phyloP scores from a whole-genome alignment of 2,329 filamentous ascomycete species.

The Botryotinia calthae region DNA sequence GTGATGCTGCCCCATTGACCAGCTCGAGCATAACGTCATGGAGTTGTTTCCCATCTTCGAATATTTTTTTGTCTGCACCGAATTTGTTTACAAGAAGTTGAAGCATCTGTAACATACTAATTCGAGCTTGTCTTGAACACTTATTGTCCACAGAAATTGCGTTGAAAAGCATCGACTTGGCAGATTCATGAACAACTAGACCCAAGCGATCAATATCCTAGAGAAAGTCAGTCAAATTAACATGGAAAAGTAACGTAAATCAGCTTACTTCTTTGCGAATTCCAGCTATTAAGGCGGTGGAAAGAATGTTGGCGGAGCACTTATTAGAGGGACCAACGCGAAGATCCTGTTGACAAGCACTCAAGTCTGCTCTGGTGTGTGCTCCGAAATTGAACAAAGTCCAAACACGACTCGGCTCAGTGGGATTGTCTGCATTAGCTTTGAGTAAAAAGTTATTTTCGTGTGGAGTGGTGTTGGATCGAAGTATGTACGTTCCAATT shows the following conservation, averaged over 20 bases:
- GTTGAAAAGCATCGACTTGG: constrained; percentile 31
- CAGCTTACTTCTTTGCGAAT: constrained; percentile 29
- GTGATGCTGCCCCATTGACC: constrained; percentile 12
- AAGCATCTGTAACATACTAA: constrained; percentile 31
- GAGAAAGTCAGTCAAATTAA: constrained; percentile 20
- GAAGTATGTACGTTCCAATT: constrained; percentile 27
- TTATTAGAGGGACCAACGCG: constrained; percentile 15
- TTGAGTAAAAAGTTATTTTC: constrained; percentile 25
- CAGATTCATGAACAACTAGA: constrained; percentile 27
- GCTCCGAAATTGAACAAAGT: constrained; percentile 19
- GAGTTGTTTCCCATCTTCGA: constrained; percentile 17
- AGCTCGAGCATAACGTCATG: constrained; percentile 26
- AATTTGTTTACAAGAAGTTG: constrained; percentile 39
- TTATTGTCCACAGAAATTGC: constrained; percentile 23
- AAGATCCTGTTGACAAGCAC: constrained; percentile 16
- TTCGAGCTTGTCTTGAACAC: constrained; percentile 24
- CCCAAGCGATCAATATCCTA: constrained; percentile 22
- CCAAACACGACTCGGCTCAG: constrained; percentile 19
- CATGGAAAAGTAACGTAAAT: not conserved
- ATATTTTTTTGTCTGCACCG: constrained; percentile 23
- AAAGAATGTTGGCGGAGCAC: constrained; percentile 20
- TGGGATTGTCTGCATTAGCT: constrained; percentile 9
- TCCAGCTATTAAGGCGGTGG: constrained; percentile 29
- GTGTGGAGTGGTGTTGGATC: constrained; percentile 25
- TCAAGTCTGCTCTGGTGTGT: constrained; percentile 5